Base-by-base conservation (phyloP, 164 flowering plant genomes). In the Magnolia kwangsiensis region DNA sequence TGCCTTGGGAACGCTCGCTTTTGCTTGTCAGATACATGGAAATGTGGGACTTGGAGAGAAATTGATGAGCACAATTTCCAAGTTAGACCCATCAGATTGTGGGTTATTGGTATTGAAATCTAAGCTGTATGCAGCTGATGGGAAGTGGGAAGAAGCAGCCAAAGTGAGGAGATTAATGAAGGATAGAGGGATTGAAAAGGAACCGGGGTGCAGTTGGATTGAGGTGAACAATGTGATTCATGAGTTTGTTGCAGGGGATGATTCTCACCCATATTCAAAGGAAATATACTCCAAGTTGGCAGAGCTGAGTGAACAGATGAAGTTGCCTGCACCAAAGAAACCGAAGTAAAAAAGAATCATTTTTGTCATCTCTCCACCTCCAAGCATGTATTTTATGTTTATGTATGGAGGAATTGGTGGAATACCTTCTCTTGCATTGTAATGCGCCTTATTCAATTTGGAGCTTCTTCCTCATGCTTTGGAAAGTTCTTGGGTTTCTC, bases 201-300 rank as follows among this genome's bases (percentile, higher is more conserved):
- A 29, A 61, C 75, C 81, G 1, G 81, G 81, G 23, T 64, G 78
- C 58, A 79, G 81, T 71, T 79, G 81, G 81, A 79, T 79, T 66
- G 78, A 75, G 29, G 71, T 79, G 72, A 70, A 75, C 29, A 74
- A 67, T 70, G 76, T 67, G 77, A 77, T 78, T 69, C 80, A 78
- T 69, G 77, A 73, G 65, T 78, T 79, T 64, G 66, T 75, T 63
- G 81, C 76, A 9, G 81, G 78, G 18, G 81, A 75, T 18, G 51
- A 66, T 69, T 71, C 74, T n/a, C 81, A 79, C 63, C 81, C 72
- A 1, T 71, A 20, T 37, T 79, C 67, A 11, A 66, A 64, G 23
- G 78, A 74, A 23, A 61, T 78, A 24, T 68, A 61, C 63, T 24
- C 27, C 14, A 50, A 45, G 61, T 68, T 74, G 71, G 37, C 4